Evolutionary conservation across 805 yeast genomes (phyloP), one percentile per base, ranked within the genome.

Genomic region (Blastobotrys attinorum): DNA sequence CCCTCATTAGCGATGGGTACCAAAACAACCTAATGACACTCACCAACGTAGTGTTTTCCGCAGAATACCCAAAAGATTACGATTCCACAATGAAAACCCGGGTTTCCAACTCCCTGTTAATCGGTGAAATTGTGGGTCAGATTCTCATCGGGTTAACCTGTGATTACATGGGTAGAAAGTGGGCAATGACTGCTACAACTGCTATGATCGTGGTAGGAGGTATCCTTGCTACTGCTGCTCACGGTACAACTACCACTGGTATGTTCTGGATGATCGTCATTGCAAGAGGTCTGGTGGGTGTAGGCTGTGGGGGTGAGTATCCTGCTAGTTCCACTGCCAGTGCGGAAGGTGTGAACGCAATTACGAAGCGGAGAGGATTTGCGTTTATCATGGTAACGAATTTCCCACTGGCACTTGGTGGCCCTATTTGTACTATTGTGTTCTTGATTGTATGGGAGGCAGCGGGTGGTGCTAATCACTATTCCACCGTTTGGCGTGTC

Each of bases 251-350:
- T 2, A 57, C 66, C 4, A 48, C 54, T 2, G 87, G 87, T 8
- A 75, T 82, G 81, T 76, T 82, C 56, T 81, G 84, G 87, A 80
- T 78, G 85, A 65, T 83, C 55, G 75, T 78, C 37, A 77, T 83
- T n/a, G 67, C 76, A 48, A 71, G 90, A 60, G 90, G 90, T 53
- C 70, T 81, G 7, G 76, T 82, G 39, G 94, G 92, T 37, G 76
- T 81, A 50, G 92, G 92, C 49, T 75, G 81, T 45, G 88, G 88
- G 49, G 86, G 86, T 29, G 88, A 82, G 57, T 82, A 81, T 56
- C 81, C 83, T 8, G 79, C 83, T 1, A 76, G 81, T 17, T 76
- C 85, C 0, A 76, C 80, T 2, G 68, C 81, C 16, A 83, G 86
- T 2, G 75, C 78, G 37, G 88, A 82, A 56, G 82, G 88, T 22